Conservation (phyloP, 108 stramenopile genomes). For the Nannochloropsis granulata region DNA sequence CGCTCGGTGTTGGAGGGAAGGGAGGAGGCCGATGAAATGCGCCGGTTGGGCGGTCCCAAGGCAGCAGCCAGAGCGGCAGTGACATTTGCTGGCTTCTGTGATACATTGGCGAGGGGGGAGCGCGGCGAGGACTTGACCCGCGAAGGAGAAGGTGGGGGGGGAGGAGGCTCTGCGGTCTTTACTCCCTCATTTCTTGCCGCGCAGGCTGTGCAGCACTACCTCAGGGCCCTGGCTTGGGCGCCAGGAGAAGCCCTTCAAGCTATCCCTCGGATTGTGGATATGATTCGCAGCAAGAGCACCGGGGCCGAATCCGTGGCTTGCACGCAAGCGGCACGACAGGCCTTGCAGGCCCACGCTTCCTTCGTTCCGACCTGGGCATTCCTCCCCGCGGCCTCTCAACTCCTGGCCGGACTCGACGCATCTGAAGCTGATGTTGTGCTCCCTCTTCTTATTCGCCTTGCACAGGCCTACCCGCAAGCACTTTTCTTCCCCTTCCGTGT, state of each 20-base stretch:
- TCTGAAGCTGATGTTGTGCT: slow-evolving; percentile 23
- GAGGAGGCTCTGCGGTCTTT: background rate
- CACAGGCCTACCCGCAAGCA: slow-evolving; percentile 33
- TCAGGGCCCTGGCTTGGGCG: background rate
- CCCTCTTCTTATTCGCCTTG: slow-evolving; percentile 28
- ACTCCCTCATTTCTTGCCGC: background rate
- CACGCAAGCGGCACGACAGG: slow-evolving; percentile 3
- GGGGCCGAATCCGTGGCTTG: background rate
- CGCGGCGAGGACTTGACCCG: background rate
- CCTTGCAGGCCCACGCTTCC: background rate
- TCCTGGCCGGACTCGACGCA: slow-evolving; percentile 24
- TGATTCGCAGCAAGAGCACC: background rate
- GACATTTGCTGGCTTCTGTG: background rate
- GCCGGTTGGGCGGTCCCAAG: background rate
- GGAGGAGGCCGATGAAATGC: background rate
- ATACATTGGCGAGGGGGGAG: background rate
- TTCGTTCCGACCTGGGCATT: slow-evolving; percentile 33
- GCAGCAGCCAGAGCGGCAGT: background rate
- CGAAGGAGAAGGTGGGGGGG: background rate
- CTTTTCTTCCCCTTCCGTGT: slow-evolving; percentile 23
- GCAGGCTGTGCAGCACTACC: slow-evolving; percentile 13
- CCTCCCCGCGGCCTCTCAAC: slow-evolving; percentile 32
- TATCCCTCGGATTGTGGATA: background rate
- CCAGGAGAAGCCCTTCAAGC: background rate
- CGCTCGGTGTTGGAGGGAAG: background rate